Base-by-base conservation (phyloP, 2,329 filamentous ascomycete species). In the Hymenoscyphus scutula region DNA sequence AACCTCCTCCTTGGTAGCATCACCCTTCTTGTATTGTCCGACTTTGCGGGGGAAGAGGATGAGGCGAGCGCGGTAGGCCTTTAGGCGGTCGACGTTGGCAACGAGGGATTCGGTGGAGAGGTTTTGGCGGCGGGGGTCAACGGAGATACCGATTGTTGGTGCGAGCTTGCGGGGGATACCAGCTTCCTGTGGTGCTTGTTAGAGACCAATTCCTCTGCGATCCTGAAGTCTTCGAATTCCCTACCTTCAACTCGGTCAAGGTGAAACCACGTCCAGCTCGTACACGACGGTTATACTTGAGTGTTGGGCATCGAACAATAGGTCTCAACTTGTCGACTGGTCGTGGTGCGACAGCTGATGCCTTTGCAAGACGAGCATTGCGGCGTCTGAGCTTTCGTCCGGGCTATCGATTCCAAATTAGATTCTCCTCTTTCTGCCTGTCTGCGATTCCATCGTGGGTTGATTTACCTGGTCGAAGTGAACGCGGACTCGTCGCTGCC, bases 231-330 rank as follows among this genome's bases (percentile, higher is more conserved):
- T 56, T 62, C 38, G 62, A 53, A 61, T 48, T 53, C 60, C 79
- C 71, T 90, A 97, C 94, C 93, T 99, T 99, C 79, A 99, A 86
- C 88, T 99, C 95, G 83, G 89, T 85, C 73, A 98, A 85, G 75
- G 94, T 92, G 90, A 99, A 99, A 80, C 95, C 95, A 85, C 95
- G 92, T 81, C 95, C 95, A 77, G 92, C 88, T 79, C 95, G 90
- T 78, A 96, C 90, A 79, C 92, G 92, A 79, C 95, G 93, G 91
- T 99, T 99, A 88, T 99, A 96, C 87, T 96, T 97, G 85, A 97
- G 82, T 76, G 91, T 94, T 78, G 95, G 94, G 89, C 94, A 98
- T 84, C 93, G 91, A 75, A 99, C 94, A 81, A 98, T 83, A 73
- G 95, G 95, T 79, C 93, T 89, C 78, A 99, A 87, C 82, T 91